phyloP scores from a whole-genome alignment of 345 rosid species.

The Eucalyptus victrix region DNA sequence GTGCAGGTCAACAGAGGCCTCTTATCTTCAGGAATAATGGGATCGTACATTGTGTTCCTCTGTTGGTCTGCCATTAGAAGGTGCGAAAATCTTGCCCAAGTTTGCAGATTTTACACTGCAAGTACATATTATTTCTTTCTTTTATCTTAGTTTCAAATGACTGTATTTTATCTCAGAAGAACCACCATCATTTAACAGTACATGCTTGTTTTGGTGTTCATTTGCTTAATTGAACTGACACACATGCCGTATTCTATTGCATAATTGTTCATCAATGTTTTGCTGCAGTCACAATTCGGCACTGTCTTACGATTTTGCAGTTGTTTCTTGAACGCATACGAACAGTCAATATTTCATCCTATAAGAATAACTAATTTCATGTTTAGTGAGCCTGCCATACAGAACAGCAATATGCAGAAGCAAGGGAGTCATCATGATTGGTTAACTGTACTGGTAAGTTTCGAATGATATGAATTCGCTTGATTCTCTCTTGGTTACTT shows the following conservation, averaged over 20 bases:
- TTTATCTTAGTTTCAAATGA: background rate
- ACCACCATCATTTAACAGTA: background rate
- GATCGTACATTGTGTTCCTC: conserved; percentile 73
- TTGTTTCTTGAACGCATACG: background rate
- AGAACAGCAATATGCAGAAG: conserved; percentile 34
- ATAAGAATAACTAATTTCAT: background rate
- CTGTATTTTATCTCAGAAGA: background rate
- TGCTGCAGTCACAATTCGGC: background rate
- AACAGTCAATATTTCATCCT: background rate
- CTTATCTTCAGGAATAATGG: conserved; percentile 82
- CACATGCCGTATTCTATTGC: background rate
- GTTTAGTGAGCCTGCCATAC: conserved; percentile 64
- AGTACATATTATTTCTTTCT: background rate
- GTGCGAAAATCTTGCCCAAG: background rate
- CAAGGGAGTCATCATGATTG: conserved; percentile 41
- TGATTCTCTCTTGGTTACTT: background rate
- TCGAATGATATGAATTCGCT: background rate
- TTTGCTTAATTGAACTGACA: background rate
- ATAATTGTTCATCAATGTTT: background rate
- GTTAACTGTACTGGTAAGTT: conserved; percentile 61
- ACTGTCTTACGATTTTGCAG: background rate
- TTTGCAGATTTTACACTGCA: background rate
- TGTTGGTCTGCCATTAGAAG: conserved; percentile 98
- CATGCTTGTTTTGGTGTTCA: background rate
- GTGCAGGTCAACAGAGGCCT: conserved; percentile 65